Evolutionary conservation across 1,284 basidiomycete species (phyloP), one percentile per base, ranked within the genome.

Genomic region (Irpex rosettiformis): DNA sequence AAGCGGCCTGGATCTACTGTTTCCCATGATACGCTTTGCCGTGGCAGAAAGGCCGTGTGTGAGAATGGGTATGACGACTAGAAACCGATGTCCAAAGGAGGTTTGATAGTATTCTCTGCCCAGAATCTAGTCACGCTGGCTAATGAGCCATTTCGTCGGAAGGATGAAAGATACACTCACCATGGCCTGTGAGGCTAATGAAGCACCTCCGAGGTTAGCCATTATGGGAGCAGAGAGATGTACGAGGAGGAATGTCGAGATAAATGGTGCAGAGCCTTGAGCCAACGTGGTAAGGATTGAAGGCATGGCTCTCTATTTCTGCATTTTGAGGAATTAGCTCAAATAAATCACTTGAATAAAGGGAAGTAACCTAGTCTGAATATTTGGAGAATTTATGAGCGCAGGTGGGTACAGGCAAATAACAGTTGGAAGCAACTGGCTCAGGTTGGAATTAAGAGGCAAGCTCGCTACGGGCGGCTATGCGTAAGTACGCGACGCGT

Each of bases 91-190:
- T 47, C 80, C 82, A 55, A 85, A 78, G 0, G 73, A 51, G 0
- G 85, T 88, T 69, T 91, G 88, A 68, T 92, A 91, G 72, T 90
- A 91, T 71, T 91, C 90, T 52, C 89, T 75, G 10, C 89, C 88
- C 7, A 91, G 72, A 24, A 91, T 73, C 89, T 91, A 61, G 42
- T 28, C 22, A 21, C 42, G 27, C 21, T n/a, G 29, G 42, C 45
- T 55, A 48, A 2, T 45, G 10, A 21, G 21, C 4, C 22, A 28
- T 30, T 3, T 42, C 24, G 10, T 25, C 29, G 6, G 56, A 28
- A 57, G 47, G 51, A 30, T 42, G 28, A 29, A 4, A 10, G 21
- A 13, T 33, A 7, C 21, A 70, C 75, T 57, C 58, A 88, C 90
- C 89, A 91, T 88, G 30, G 82, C 81, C 65, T 82, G 82, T 0